phyloP scores from a whole-genome alignment of 2,329 filamentous ascomycete species.

The Sordariomycetes sp. region DNA sequence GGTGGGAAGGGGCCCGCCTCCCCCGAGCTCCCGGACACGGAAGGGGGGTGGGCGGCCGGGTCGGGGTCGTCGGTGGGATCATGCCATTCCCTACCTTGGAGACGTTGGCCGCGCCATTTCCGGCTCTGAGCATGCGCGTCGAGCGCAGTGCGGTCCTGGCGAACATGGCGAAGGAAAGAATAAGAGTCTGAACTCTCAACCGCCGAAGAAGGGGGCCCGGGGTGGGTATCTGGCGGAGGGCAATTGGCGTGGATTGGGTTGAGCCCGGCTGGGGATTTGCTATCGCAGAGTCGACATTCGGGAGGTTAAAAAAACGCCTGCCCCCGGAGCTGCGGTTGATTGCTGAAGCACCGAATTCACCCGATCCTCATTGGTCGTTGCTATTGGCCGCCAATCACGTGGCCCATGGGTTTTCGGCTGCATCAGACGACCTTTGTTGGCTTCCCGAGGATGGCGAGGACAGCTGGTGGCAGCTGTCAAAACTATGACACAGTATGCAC shows the following conservation, averaged over 20 bases:
- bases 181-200: conserved; percentile 4
- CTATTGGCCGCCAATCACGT: conserved; percentile 7
- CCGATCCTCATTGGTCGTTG: conserved; percentile 9
- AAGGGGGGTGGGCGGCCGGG: background rate
- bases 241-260: conserved; percentile 2
- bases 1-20: background rate
- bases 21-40: conserved; percentile 2
- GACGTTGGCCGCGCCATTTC: conserved; percentile 58
- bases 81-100: conserved; percentile 46
- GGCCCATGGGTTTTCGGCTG: conserved; percentile 3
- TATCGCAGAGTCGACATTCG: conserved; percentile 3
- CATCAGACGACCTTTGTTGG: conserved; percentile 1
- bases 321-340: conserved; percentile 4
- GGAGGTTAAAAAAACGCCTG: conserved; percentile 5
- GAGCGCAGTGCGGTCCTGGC: conserved; percentile 83
- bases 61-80: conserved; percentile 5
- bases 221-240: background rate
- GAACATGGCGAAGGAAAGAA: conserved; percentile 60
- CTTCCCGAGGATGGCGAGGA: background rate
- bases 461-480: background rate
- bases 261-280: conserved; percentile 1
- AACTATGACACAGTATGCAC: background rate
- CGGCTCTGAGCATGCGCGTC: conserved; percentile 70
- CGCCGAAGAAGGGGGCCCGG: conserved; percentile 3
- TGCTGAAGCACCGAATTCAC: conserved; percentile 9